These are phyloP conservation scores for Sedum album DNA, from an alignment of 164 flowering plant species.

Conservation along the genomic window DNA sequence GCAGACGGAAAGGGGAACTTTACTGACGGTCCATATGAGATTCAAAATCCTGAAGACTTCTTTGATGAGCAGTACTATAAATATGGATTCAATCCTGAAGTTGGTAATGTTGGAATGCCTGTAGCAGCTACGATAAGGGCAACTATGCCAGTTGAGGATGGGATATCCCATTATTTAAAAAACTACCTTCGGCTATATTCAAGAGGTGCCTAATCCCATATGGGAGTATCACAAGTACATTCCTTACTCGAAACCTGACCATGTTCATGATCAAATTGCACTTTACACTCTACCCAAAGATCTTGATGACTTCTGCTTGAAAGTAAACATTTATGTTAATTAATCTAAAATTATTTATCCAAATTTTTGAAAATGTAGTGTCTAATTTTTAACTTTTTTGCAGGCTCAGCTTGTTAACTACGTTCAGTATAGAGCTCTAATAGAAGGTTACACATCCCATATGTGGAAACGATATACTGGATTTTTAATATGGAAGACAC, in stretches of 20 bases:
- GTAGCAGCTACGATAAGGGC: conserved; percentile 94
- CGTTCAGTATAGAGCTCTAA: conserved; percentile 84
- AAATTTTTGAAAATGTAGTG: not conserved
- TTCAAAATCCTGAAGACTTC: conserved; percentile 89
- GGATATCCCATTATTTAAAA: conserved; percentile 73
- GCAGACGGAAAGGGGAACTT: conserved; percentile 82
- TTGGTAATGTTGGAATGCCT: conserved; percentile 94
- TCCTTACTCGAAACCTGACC: conserved; percentile 74
- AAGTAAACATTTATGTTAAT: conserved; percentile 34
- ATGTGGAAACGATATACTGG: conserved; percentile 98
- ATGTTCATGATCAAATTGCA: conserved; percentile 72
- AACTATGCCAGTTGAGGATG: conserved; percentile 95
- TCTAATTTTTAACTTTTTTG: not conserved
- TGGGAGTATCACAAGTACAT: conserved; percentile 96
- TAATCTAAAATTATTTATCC: not conserved
- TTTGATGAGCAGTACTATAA: conserved; percentile 64
- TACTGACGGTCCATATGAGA: conserved; percentile 93
- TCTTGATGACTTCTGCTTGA: conserved; percentile 91
- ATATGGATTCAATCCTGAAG: conserved; percentile 97
- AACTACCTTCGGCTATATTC: conserved; percentile 43
- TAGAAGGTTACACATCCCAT: conserved; percentile 92
- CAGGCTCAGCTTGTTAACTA: conserved; percentile 97
- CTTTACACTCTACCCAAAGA: conserved; percentile 68
- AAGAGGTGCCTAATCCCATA: conserved; percentile 84
- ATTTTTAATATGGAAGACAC: conserved; percentile 91